Base-by-base conservation (phyloP, 768 basidiomycete species). In the Heimioporus sp. region DNA sequence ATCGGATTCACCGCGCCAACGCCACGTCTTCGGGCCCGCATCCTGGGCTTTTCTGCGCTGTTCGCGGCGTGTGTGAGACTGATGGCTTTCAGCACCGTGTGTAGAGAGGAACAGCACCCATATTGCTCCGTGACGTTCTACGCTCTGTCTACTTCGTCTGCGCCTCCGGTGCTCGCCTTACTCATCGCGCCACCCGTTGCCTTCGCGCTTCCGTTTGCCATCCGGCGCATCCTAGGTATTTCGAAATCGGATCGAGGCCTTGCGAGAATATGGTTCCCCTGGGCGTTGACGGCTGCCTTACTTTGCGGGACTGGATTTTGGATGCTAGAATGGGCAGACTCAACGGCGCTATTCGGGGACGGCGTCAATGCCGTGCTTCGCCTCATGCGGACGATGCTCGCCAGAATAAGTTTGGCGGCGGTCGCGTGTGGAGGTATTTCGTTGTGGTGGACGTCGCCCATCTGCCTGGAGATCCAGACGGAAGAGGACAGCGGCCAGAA, bases 21-120 rank as follows among this genome's bases (percentile, higher is more conserved):
- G 8, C 59, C 73, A 5, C 80, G 82, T 36, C 80, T 98, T 36
- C 86, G 90, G 17, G 71, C 74, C 48, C 87, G 90, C 46, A 89
- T 97, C 46, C 69, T 94, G 17, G 81, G 80, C 0, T 91, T 91
- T 63, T 81, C 85, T 10, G 58, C 77, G 6, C 67, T 90, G 13
- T 86, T 86, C 54, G 82, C 85, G 0, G 64, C 79, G 19, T 84
- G 85, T 57, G 79, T 87, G 9, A 81, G 96, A 9, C 63, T 90
- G n/a, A 87, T 92, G 70, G 79, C 86, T 0, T 71, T 81, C 43
- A 91, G 89, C 65, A 96, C 94, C 0, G 82, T 93, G 10, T 98
- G 96, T 64, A 77, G 97, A 55, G 96, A 99, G 67, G 96, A 98
- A 64, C 96, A 98, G 68, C 85, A 90, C 37, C 86, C 92, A 0